phyloP scores from a whole-genome alignment of 768 basidiomycete species.

The Lanmaoa pseudosensibilis region DNA sequence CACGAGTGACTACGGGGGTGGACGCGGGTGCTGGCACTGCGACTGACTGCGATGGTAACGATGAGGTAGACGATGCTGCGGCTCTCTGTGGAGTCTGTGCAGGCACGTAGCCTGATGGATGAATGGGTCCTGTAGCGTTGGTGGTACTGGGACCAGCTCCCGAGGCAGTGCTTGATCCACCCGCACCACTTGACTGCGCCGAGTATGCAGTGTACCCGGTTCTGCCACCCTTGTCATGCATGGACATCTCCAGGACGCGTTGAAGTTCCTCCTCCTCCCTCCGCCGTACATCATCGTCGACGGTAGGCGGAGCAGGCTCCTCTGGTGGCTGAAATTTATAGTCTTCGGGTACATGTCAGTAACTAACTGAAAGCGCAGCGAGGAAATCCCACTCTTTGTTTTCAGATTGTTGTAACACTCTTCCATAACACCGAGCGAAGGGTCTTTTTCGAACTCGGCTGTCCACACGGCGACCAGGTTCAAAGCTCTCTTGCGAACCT shows the following conservation, averaged over 20 bases:
- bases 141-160: constrained; percentile 25
- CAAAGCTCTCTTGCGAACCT: constrained; percentile 78
- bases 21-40: constrained; percentile 16
- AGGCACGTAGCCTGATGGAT: constrained; percentile 58
- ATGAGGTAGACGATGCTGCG: constrained; percentile 30
- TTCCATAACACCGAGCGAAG: constrained; percentile 84
- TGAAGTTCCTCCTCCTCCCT: constrained; percentile 95
- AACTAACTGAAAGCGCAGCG: neutral
- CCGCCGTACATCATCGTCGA: constrained; percentile 77
- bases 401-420: constrained; percentile 83
- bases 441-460: constrained; percentile 76
- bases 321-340: constrained; percentile 66
- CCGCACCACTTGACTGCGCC: constrained; percentile 37
- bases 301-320: constrained; percentile 65
- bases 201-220: constrained; percentile 50
- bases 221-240: constrained; percentile 87
- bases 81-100: constrained; percentile 47
- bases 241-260: constrained; percentile 88
- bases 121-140: constrained; percentile 33
- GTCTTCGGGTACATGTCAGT: constrained; percentile 42
- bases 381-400: constrained; percentile 63
- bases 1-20: constrained; percentile 66
- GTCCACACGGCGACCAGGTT: constrained; percentile 80
- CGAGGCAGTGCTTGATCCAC: constrained; percentile 30
- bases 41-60: constrained; percentile 23